These are phyloP conservation scores for Zoysia matrella DNA, from an alignment of 202 grass and related monocot species.

Conservation along the genomic window DNA sequence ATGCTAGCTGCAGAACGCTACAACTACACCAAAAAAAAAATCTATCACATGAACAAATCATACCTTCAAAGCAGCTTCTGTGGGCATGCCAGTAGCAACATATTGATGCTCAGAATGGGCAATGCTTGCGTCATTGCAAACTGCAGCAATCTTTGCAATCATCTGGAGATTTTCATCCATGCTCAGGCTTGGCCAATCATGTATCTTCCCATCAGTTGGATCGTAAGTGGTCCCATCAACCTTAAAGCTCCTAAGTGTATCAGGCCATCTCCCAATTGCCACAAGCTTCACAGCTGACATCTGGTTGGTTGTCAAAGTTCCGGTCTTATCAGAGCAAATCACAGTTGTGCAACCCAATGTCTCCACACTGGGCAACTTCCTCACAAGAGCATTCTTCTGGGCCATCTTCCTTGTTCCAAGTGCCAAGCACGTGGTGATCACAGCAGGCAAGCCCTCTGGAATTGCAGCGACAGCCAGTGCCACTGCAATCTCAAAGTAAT, in stretches of 20 bases:
- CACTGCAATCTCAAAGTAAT: conserved; percentile 99
- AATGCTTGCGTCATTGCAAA: conserved; percentile 98
- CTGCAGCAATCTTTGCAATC: conserved; percentile 78
- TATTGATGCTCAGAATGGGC: conserved; percentile 77
- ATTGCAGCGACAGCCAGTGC: conserved; percentile 96
- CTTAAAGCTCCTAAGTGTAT: conserved; percentile 72
- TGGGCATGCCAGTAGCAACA: conserved; percentile 87
- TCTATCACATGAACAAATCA: conserved; percentile 15
- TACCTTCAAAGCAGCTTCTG: conserved; percentile 97
- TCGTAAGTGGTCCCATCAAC: conserved; percentile 96
- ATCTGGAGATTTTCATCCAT: conserved; percentile 84
- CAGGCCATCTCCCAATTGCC: conserved; percentile 74
- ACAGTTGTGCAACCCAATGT: conserved; percentile 97
- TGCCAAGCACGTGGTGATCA: conserved; percentile 95
- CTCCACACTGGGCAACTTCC: conserved; percentile 95
- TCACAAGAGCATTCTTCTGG: conserved; percentile 93
- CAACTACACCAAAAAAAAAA: background rate
- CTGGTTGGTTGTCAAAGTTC: conserved; percentile 93
- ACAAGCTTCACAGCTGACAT: conserved; percentile 89
- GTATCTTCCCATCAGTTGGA: conserved; percentile 77
- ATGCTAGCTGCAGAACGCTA: background rate
- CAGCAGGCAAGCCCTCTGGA: conserved; percentile 93
- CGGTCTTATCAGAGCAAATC: conserved; percentile 99
- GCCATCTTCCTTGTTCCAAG: conserved; percentile 98
- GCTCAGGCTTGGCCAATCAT: conserved; percentile 65